A percentile compares a stretch with the other conserved stretches of the same genome.
Evolutionary conservation across 176 grass and related monocot species (phyloP).

Genomic region (Aegilops speltoides): DNA sequence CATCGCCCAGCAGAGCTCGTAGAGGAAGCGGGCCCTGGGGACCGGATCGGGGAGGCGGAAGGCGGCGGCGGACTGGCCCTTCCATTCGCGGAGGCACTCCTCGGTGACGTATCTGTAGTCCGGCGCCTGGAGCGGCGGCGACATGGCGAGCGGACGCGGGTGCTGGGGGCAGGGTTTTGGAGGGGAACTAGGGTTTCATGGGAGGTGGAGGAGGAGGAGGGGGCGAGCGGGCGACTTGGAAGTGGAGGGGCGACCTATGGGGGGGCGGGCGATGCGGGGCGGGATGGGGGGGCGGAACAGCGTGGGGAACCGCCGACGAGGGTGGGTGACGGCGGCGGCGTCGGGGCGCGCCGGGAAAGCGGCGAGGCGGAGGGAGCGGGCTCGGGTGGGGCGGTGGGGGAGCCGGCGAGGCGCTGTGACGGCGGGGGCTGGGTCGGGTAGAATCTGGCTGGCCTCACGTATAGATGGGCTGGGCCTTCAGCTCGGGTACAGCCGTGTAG

Average conservation of each 20-base stretch:
- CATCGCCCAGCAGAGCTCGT: slow-evolving; percentile 93
- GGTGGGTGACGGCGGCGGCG: background rate
- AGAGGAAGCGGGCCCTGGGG: slow-evolving; percentile 89
- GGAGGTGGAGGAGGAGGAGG: slow-evolving; percentile 5
- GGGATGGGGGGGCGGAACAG: no score
- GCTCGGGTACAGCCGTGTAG: no score
- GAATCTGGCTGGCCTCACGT: background rate
- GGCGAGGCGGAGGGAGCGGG: background rate
- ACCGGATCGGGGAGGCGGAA: slow-evolving; percentile 78
- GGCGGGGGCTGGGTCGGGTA: background rate
- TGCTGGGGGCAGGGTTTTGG: slow-evolving; percentile 11
- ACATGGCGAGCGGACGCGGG: slow-evolving; percentile 28
- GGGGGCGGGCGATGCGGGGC: no score
- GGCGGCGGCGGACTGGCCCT: slow-evolving; percentile 55
- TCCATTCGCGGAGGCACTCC: slow-evolving; percentile 93
- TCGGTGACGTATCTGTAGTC: slow-evolving; percentile 73
- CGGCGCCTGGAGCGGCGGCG: slow-evolving; percentile 47
- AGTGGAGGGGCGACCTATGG: background rate
- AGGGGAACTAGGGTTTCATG: slow-evolving; percentile 52
- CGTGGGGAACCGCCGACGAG: background rate
- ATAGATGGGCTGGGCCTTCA: background rate
- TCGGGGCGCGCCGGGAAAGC: background rate
- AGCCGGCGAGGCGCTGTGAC: background rate
- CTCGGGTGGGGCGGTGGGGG: no score
- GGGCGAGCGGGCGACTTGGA: background rate